Base-by-base conservation (phyloP, 2,329 filamentous ascomycete genomes). In the Apiospora saccharicola region DNA sequence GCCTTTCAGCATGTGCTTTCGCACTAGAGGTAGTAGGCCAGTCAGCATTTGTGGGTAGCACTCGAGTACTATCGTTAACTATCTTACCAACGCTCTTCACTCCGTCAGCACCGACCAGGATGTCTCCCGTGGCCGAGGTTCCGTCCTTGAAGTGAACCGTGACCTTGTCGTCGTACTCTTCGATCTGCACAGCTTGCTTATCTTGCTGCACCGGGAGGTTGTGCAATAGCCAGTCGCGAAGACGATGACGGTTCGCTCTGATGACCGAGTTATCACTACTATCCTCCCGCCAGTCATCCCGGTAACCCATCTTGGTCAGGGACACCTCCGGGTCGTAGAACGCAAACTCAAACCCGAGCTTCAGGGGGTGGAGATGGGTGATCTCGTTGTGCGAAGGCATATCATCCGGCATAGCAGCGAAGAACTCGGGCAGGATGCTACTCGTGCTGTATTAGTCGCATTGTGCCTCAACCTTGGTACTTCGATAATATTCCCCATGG, bases 61-160 rank as follows among this genome's bases (percentile, higher is more conserved):
- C 19, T n/a, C 57, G 4, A 64, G 57, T 37, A 14, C 16, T 22
- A 7, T 24, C 47, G 22, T 49, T 49, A 22, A 8, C 16, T 5
- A 34, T 46, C 67, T 30, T 68, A 73, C 74, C 44, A 79, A 53
- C n/a, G 86, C 84, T 8, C 90, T 81, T 47, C 82, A 75, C 1
- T 78, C 78, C 14, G 73, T 79, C 53, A 90, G 78, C 71, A 88
- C 82, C 16, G 80, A 75, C 72, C 89, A 78, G 5, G 76, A 70
- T 3, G 79, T 84, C 1, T 88, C 84, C 77, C 86, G 78, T 75
- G 43, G 67, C 67, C 8, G 67, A 68, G 4, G 67, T 68, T 10
- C 67, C 67, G 13, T 68, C 67, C 6, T 16, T 24, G 26, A 68
- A 68, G 12, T 30, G 67, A 8, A 68, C 44, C 67, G n/a, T 30